Evolutionary conservation across 2,329 filamentous ascomycete species (phyloP).

Genomic region (Cladophialophora yegresii): DNA sequence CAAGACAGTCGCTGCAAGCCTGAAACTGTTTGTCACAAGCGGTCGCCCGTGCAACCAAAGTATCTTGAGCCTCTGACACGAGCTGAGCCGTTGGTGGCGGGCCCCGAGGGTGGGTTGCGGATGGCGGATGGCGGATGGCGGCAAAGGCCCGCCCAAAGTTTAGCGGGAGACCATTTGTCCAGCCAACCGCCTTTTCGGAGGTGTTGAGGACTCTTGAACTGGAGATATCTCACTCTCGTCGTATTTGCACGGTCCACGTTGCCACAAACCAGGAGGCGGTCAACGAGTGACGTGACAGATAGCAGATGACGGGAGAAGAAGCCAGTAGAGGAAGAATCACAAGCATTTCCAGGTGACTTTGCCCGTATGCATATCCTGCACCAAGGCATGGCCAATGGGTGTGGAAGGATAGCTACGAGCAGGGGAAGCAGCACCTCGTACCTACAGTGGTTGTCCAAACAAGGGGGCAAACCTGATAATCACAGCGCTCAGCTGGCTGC

Average conservation of each 20-base stretch:
- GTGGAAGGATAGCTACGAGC: neutral
- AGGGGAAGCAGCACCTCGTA: neutral
- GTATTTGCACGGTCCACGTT: constrained; percentile 2
- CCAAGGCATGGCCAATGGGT: constrained; percentile 15
- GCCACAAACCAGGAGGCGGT: constrained; percentile 22
- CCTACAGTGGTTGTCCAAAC: neutral
- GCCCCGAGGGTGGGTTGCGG: constrained; percentile 19
- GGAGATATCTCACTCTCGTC: neutral
- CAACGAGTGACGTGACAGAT: constrained; percentile 4
- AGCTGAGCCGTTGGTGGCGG: constrained; percentile 7
- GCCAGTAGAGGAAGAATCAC: neutral
- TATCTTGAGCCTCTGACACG: constrained; percentile 6
- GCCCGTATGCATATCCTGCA: constrained; percentile 14
- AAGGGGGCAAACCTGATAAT: constrained; percentile 19
- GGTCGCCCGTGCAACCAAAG: constrained; percentile 19
- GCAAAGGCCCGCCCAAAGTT: constrained; percentile 25
- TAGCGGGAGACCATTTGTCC: constrained; percentile 25
- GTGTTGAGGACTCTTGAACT: neutral
- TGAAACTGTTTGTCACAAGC: constrained; percentile 25
- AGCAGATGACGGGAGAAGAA: neutral
- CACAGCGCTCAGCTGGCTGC: constrained; percentile 3
- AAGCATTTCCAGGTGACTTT: constrained; percentile 20
- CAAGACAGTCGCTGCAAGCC: constrained; percentile 7
- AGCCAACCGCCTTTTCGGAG: constrained; percentile 27
- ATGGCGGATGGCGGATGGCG: constrained; percentile 16